Evolutionary conservation across 116 monocot species (phyloP), one percentile per base, ranked within the genome.

Genomic region (Iris pallida): DNA sequence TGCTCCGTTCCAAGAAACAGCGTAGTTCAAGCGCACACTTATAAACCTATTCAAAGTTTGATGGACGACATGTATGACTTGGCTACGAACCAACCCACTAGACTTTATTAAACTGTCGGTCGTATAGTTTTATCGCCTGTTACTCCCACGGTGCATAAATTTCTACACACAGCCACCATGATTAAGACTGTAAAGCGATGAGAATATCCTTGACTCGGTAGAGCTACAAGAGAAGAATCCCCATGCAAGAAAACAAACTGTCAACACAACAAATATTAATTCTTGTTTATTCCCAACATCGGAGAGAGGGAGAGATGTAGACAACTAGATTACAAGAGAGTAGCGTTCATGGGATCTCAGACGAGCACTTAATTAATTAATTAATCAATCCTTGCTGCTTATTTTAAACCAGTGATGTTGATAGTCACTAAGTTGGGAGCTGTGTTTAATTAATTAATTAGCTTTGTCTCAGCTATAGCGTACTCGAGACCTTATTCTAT

Each of bases 381-480:
- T 30, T 3, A 30, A 30, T 30, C 30, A 30, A 30, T 30, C 30
- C 30, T 30, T 30, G 3, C 30, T 44, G 20, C 42, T 48, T 40
- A 5, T 54, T 41, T 67, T 42, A 20, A 54, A 42, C 46, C 40
- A 53, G 54, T 67, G 67, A 67, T 53, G 42, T 19, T 67, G 67
- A 67, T 67, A 67, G 67, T 67, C 67, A 67, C 67, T 67, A 54
- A 8, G 52, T 54, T 67, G 67, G 54, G 54, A 20, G 30, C 54
- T 67, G 47, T 67, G 67, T 53, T 54, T 67, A 20, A 53, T 51
- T 51, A 7, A 1, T 54, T 67, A 20, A 53, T 51, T 51, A 7
- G 11, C 51, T 20, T 51, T 66, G 66, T 66, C 66, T 66, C 48
- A 66, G 66, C 54, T 65, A 67, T n/a, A 51, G 13, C 11, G 43